These are phyloP conservation scores for Cucurbita maxima DNA, from an alignment of 306 rosid genomes.

Conservation along the genomic window DNA sequence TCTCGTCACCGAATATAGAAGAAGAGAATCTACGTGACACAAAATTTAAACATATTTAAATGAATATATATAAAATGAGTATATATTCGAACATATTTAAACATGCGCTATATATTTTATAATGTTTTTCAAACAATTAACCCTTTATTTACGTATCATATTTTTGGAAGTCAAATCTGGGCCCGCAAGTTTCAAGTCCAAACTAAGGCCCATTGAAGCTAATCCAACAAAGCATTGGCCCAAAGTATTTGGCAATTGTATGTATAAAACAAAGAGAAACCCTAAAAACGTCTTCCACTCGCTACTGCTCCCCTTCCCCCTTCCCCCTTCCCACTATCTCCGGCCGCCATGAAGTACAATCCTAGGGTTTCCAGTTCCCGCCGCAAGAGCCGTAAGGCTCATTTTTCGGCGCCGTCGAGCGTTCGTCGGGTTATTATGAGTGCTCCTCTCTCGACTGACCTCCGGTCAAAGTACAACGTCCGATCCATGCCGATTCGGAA, in stretches of 20 bases:
- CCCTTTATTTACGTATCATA: too few species aligned
- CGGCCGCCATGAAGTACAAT: conserved; percentile 53
- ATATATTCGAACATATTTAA: too few species aligned
- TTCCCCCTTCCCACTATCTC: not conserved
- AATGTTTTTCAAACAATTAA: too few species aligned
- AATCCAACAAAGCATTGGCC: not conserved
- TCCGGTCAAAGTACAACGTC: conserved; percentile 77
- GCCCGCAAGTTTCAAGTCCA: not conserved
- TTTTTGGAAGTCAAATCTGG: not conserved
- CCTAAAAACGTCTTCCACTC: not conserved
- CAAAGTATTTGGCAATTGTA: not conserved
- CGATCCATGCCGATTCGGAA: conserved; percentile 82
- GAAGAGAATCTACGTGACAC: too few species aligned
- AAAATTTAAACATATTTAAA: too few species aligned
- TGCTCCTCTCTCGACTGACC: conserved; percentile 70
- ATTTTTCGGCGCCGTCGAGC: conserved; percentile 88
- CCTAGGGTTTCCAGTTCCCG: conserved; percentile 82
- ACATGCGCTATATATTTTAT: too few species aligned
- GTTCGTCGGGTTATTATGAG: conserved; percentile 83
- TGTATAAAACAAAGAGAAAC: not conserved
- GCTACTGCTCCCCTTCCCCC: not conserved
- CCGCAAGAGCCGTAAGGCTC: conserved; percentile 92
- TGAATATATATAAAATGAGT: too few species aligned
- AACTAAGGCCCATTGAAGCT: not conserved
- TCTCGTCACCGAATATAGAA: not conserved